These are phyloP conservation scores for Ascocoryne sarcoides DNA, from an alignment of 2,329 filamentous ascomycete species.

Conservation along the genomic window DNA sequence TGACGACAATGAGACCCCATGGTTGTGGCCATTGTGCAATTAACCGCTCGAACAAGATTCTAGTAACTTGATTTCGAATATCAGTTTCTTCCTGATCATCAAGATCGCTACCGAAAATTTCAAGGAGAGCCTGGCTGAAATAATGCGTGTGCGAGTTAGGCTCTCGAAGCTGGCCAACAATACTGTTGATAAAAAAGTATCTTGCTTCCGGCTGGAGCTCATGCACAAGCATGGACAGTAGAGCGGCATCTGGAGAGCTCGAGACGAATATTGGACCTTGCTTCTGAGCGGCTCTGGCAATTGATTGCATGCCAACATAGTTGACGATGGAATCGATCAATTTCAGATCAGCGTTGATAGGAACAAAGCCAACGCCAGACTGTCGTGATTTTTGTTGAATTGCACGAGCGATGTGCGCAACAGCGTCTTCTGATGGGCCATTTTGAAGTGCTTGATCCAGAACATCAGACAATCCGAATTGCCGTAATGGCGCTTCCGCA, in stretches of 20 bases:
- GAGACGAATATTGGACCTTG: slow-evolving; percentile 55
- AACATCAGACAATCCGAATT: slow-evolving; percentile 48
- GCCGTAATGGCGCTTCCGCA: slow-evolving; percentile 39
- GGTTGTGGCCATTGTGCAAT: slow-evolving; percentile 88
- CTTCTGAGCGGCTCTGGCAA: slow-evolving; percentile 48
- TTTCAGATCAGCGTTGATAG: slow-evolving; percentile 57
- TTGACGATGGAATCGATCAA: slow-evolving; percentile 78
- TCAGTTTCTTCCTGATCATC: slow-evolving; percentile 67
- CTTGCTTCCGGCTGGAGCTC: slow-evolving; percentile 68
- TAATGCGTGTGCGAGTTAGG: slow-evolving; percentile 87
- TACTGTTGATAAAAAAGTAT: slow-evolving; percentile 75
- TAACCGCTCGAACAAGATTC: slow-evolving; percentile 79
- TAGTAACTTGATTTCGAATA: slow-evolving; percentile 83
- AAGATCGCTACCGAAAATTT: slow-evolving; percentile 73
- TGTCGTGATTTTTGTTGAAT: slow-evolving; percentile 51
- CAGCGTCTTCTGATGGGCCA: slow-evolving; percentile 60
- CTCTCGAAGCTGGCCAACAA: slow-evolving; percentile 86
- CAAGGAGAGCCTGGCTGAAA: slow-evolving; percentile 77
- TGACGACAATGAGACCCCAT: slow-evolving; percentile 85
- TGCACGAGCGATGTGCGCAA: slow-evolving; percentile 68
- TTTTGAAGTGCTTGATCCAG: slow-evolving; percentile 49
- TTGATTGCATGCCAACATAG: slow-evolving; percentile 68
- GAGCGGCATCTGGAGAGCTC: slow-evolving; percentile 56
- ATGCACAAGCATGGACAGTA: slow-evolving; percentile 69
- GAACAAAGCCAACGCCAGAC: slow-evolving; percentile 57